Evolutionary conservation across 2,329 filamentous ascomycete genomes (phyloP).

Genomic region (Stemphylium beticola): DNA sequence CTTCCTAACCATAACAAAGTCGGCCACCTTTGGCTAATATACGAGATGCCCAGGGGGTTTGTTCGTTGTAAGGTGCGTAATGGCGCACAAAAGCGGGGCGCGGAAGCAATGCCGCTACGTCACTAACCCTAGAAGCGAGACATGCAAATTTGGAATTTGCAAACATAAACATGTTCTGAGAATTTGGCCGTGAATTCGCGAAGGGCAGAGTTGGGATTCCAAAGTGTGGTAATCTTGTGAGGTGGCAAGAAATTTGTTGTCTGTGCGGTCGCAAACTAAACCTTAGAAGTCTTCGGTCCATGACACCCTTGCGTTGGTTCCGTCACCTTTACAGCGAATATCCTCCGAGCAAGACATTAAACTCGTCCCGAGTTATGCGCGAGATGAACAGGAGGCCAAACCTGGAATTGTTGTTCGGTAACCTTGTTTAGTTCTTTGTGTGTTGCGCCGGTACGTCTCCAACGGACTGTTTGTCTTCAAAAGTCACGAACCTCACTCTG

Average conservation of each 20-base stretch:
- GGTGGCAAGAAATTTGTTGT: background rate
- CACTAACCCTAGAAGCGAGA: too few species aligned
- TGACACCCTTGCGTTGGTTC: background rate
- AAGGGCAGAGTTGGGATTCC: background rate
- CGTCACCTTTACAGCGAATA: background rate
- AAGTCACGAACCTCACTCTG: background rate
- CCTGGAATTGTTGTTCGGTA: background rate
- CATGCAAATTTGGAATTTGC: too few species aligned
- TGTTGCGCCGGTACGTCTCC: slow-evolving; percentile 1
- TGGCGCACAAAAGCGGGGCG: too few species aligned
- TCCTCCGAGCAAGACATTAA: background rate
- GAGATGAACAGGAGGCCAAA: background rate
- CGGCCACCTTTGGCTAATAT: too few species aligned
- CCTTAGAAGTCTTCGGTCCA: background rate
- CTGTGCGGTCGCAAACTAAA: background rate
- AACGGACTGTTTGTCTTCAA: background rate
- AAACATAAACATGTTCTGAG: too few species aligned
- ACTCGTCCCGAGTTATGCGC: background rate
- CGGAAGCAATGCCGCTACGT: too few species aligned
- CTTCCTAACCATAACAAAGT: too few species aligned
- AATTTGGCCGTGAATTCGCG: background rate
- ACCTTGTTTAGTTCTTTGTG: background rate
- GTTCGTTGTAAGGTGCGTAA: too few species aligned
- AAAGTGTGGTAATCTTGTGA: background rate
- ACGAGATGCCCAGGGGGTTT: too few species aligned